Base-by-base conservation (phyloP, 768 basidiomycete species). In the Phallus indusiatus region DNA sequence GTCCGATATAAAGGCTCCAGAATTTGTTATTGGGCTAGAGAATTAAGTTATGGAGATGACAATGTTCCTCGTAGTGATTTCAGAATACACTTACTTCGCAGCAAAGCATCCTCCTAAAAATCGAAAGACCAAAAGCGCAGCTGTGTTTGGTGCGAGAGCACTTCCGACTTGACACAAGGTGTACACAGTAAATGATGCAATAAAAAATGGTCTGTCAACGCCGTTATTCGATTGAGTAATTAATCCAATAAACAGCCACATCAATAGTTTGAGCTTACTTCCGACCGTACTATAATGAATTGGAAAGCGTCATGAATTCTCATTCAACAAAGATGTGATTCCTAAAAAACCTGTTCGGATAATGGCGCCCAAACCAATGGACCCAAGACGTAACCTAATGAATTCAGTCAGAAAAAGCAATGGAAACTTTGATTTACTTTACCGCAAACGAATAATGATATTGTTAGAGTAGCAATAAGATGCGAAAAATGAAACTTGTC, bases 61-160 rank as follows among this genome's bases (percentile, higher is more conserved):
- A 36, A 28, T 28, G 47, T 28, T 28, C 42, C 12, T 42, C n/a
- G n/a, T n/a, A n/a, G n/a, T n/a, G 12, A 11, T 42, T 42, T 42
- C 16, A 37, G 12, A 37, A n/a, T n/a, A n/a, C n/a, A n/a, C 54
- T 18, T 36, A 55, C 54, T 46, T 70, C 1, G 70, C 61, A 6
- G 74, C 75, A 60, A 71, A 72, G 1, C 63, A 63, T 0, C 74
- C 74, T 14, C 71, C 66, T 17, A 75, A 56, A 57, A 76, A 71
- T 14, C 75, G 67, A 64, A 75, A 75, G 49, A 73, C 53, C 33
- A 76, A 65, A 46, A 75, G 69, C 0, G 68, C 67, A 11, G 68
- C 71, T 8, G 71, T 69, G 60, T 73, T 75, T 54, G 65, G 67
- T 1, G 74, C 68, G 2, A 73, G 66, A 1, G 73, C 74, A 46